A percentile compares a stretch with the other conserved stretches of the same genome.
These are phyloP conservation scores for Balakata baccata DNA, from an alignment of 345 rosid genomes.

Conservation along the genomic window DNA sequence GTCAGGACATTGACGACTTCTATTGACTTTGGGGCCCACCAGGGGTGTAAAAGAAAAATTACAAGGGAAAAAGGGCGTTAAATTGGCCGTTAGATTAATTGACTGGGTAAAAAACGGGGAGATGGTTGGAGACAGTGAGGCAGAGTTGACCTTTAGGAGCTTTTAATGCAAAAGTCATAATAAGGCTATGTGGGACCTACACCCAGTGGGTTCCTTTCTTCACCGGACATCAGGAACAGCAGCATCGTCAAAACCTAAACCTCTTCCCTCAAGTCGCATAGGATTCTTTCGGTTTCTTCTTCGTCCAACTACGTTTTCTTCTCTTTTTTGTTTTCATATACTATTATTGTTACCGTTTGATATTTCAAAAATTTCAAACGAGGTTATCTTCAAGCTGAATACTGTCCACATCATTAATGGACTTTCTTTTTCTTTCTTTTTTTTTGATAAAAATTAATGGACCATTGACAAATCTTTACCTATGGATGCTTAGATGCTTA, in stretches of 20 bases:
- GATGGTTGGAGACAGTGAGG: conserved; percentile 51
- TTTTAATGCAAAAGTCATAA: conserved; percentile 42
- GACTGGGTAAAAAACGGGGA: conserved; percentile 25
- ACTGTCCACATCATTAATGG: background rate
- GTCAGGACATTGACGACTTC: conserved; percentile 37
- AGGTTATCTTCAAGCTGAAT: background rate
- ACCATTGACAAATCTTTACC: background rate
- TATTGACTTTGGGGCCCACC: conserved; percentile 25
- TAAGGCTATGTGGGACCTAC: conserved; percentile 17
- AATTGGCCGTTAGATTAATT: conserved; percentile 47
- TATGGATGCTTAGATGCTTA: background rate
- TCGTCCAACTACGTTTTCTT: background rate
- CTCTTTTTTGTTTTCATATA: background rate
- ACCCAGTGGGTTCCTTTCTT: conserved; percentile 18
- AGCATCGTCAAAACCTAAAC: conserved; percentile 38
- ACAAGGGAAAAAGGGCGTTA: conserved; percentile 8
- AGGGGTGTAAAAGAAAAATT: background rate
- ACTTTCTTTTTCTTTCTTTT: too few species aligned
- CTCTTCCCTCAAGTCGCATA: conserved; percentile 44
- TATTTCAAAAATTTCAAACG: background rate
- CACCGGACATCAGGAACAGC: conserved; percentile 48
- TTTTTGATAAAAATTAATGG: background rate
- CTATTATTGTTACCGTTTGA: conserved; percentile 16
- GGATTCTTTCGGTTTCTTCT: conserved; percentile 27
- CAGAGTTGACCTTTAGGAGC: conserved; percentile 52